phyloP scores from a whole-genome alignment of 139 green algal species.

The Eudorina sp. region DNA sequence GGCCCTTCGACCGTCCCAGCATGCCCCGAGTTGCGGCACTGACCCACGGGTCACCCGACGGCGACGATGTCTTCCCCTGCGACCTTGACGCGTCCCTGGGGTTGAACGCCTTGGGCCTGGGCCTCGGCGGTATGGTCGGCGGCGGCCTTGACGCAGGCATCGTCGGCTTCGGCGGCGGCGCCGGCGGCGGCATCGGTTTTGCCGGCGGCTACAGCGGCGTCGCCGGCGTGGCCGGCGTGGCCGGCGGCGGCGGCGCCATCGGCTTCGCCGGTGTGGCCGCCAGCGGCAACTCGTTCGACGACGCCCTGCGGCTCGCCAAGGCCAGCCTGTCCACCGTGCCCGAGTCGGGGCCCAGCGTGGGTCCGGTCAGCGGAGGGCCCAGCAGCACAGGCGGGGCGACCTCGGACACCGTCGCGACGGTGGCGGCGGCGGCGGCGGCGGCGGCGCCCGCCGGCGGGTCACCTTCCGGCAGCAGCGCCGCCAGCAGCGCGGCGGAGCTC shows the following conservation, averaged over 20 bases:
- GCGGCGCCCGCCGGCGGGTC: background rate
- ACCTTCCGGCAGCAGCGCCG: background rate
- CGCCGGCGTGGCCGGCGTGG: no score
- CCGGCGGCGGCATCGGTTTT: background rate
- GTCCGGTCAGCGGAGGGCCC: background rate
- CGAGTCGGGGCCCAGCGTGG: background rate
- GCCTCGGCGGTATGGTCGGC: background rate
- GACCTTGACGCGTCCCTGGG: background rate
- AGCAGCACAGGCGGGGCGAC: background rate
- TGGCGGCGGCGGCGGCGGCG: background rate
- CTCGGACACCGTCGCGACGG: background rate
- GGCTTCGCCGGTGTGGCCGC: background rate
- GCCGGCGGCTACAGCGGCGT: no score
- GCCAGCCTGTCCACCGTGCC: constrained; percentile 20
- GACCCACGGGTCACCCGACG: background rate
- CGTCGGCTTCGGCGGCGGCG: background rate
- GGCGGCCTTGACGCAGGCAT: background rate
- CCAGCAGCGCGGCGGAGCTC: background rate
- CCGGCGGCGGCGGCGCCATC: background rate
- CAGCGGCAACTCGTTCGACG: background rate
- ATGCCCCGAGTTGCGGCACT: background rate
- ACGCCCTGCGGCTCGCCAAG: background rate
- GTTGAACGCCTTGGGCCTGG: background rate
- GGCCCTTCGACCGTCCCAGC: constrained; percentile 5
- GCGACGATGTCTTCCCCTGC: background rate